Conservation (phyloP, 495 filamentous ascomycete species). For the Penicillium chermesinum region DNA sequence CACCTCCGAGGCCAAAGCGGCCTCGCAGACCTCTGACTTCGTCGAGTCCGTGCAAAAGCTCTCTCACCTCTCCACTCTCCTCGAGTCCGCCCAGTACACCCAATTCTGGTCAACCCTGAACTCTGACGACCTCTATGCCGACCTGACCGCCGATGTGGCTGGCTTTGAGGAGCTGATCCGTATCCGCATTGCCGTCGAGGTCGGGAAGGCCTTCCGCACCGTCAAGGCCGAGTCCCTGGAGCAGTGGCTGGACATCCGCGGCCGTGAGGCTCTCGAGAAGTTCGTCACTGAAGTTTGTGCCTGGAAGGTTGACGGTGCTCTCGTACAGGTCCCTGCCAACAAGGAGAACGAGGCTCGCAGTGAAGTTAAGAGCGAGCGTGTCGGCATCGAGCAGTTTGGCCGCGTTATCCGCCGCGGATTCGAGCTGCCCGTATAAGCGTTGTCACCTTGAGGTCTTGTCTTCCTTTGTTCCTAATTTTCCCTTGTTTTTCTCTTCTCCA, state of each 20-base stretch:
- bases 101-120: constrained; percentile 92
- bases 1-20: constrained; percentile 57
- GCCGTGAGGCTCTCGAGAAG: constrained; percentile 63
- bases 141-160: constrained; percentile 85
- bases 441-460: neutral
- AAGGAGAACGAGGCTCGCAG: constrained; percentile 98
- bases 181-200: constrained; percentile 81
- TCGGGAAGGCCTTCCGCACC: constrained; percentile 83
- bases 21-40: constrained; percentile 56
- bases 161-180: constrained; percentile 97
- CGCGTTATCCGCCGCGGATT: constrained; percentile 83
- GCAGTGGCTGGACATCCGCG: constrained; percentile 77
- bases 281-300: constrained; percentile 81
- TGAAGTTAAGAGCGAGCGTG: constrained; percentile 90
- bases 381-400: constrained; percentile 70
- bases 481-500: constrained; percentile 13
- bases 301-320: constrained; percentile 69
- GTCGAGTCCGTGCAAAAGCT: constrained; percentile 88
- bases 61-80: constrained; percentile 71
- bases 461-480: constrained; percentile 11
- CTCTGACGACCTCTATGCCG: constrained; percentile 92
- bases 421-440: constrained; percentile 72
- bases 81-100: constrained; percentile 79
- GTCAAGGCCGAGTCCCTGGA: constrained; percentile 71
- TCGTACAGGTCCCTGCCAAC: constrained; percentile 78